A percentile compares a stretch with the other conserved stretches of the same genome.
Evolutionary conservation across 2,329 filamentous ascomycete genomes (phyloP).

Genomic region (Colletotrichum horii): DNA sequence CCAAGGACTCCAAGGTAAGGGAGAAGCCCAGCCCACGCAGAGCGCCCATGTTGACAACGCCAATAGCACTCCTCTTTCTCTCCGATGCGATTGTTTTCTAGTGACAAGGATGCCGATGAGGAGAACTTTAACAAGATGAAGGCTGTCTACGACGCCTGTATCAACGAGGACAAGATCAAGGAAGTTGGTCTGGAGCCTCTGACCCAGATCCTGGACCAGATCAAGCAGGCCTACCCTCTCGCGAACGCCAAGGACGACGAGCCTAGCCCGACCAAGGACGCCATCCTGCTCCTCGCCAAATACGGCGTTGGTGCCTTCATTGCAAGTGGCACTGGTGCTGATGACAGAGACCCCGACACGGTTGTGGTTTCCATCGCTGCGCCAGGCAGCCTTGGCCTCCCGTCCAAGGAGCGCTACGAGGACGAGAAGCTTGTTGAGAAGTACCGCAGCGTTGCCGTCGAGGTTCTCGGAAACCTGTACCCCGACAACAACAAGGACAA

Average conservation of each 20-base stretch:
- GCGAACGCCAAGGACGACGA: conserved; percentile 30
- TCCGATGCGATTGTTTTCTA: conserved; percentile 38
- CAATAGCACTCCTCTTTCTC: conserved; percentile 55
- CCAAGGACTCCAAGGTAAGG: conserved; percentile 40
- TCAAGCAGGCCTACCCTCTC: conserved; percentile 7
- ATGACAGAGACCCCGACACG: conserved; percentile 45
- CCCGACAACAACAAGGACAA: conserved; percentile 39
- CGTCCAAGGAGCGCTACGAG: conserved; percentile 66
- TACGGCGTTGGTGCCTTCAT: conserved; percentile 47
- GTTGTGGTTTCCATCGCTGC: conserved; percentile 45
- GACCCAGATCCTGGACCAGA: conserved; percentile 55
- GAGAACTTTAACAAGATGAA: conserved; percentile 72
- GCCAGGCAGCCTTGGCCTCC: conserved; percentile 60
- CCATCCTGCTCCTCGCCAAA: conserved; percentile 50
- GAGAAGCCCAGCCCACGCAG: conserved; percentile 15
- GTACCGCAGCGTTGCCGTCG: conserved; percentile 44
- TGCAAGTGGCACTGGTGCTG: conserved; percentile 40
- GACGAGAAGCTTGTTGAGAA: conserved; percentile 56
- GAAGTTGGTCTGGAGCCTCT: conserved; percentile 62
- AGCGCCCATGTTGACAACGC: conserved; percentile 6
- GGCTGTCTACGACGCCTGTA: conserved; percentile 68
- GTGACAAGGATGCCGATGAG: conserved; percentile 53
- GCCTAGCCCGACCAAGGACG: conserved; percentile 37
- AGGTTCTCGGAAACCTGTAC: conserved; percentile 33
- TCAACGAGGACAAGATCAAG: conserved; percentile 64